Evolutionary conservation across 371 early-diverging fungal genomes (phyloP).

Genomic region (Chytridiales sp.): DNA sequence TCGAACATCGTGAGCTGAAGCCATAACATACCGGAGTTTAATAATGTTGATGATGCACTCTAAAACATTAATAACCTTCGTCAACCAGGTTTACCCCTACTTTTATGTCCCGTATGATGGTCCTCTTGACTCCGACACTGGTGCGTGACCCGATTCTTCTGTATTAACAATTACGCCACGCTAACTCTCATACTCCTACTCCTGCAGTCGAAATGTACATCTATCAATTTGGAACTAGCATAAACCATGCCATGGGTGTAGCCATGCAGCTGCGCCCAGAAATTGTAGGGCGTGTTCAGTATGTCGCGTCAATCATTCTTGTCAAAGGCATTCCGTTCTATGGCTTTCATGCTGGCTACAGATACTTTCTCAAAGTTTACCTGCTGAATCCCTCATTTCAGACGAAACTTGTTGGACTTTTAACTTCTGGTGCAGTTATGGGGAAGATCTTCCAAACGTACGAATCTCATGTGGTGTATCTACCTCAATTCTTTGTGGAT

Average conservation of each 20-base stretch:
- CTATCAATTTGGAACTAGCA: conserved; percentile 62
- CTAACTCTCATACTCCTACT: no score
- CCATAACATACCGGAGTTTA: not conserved
- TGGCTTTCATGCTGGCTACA: conserved; percentile 72
- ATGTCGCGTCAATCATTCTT: conserved; percentile 65
- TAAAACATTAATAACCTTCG: not conserved
- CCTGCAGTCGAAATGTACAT: conserved; percentile 48
- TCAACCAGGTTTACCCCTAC: conserved; percentile 69
- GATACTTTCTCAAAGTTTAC: conserved; percentile 74
- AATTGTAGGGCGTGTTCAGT: conserved; percentile 35
- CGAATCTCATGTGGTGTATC: conserved; percentile 87
- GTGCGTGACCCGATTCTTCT: conserved; percentile 18
- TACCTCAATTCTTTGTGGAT: conserved; percentile 89
- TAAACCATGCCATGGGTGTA: conserved; percentile 72
- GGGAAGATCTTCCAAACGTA: conserved; percentile 65
- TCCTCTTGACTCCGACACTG: conserved; percentile 7
- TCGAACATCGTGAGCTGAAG: not conserved
- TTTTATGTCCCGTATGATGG: conserved; percentile 57
- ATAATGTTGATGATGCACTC: not conserved
- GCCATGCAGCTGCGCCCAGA: conserved; percentile 32
- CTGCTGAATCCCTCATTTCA: conserved; percentile 64
- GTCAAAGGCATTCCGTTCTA: conserved; percentile 84
- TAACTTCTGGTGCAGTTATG: conserved; percentile 74
- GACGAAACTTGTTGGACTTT: conserved; percentile 57
- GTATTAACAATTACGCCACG: no score